Base-by-base conservation (phyloP, 805 yeast species). In the Jamesozyma piceae region DNA sequence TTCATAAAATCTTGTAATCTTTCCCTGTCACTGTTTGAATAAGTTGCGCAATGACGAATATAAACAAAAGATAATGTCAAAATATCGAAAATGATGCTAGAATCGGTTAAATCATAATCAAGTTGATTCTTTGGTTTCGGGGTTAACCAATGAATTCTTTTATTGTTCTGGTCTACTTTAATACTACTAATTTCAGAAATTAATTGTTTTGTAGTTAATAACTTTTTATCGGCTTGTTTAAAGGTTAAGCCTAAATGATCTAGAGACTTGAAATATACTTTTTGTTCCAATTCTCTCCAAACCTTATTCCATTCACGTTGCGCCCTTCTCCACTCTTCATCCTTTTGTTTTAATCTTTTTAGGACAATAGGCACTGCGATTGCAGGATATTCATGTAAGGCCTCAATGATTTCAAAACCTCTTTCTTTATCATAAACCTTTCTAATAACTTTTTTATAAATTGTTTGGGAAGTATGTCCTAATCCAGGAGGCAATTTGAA, bases 251-350 rank as follows among this genome's bases (percentile, higher is more conserved):
- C 98, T 48, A 90, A 69, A 62, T 92, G 98, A 61, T 92, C 99
- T 50, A 92, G 71, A 2, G 96, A 85, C 63, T 92, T 92, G 69
- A 79, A 86, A 62, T 84, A 89, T 0, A 88, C 95, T 55, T 87
- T 89, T 58, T 89, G 95, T 63, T 92, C 98, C 66, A 94, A 79
- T 65, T 90, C 97, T 58, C 99, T 79, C 99, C 99, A 92, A 13
- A 88, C 95, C 60, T 90, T 90, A 65, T 90, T 90, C 97, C 98
- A 92, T 62, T 92, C 97, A 54, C 97, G 78, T 56, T 90, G 98
- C 2, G 96, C 89, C 48, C 96, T 77, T 63, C 87, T 84, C 99
- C 99, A 92, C 65, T 92, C 98, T 64, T 92, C 97, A 60, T 92
- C 97, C 65, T 92, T 92, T 65, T 92, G 97, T 65, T 92, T 92